Percentiles rank a stretch among this genome's conserved stretches.
These are phyloP conservation scores for Pelargonium exstipulatum DNA, from an alignment of 441 rosid species.

Conservation along the genomic window DNA sequence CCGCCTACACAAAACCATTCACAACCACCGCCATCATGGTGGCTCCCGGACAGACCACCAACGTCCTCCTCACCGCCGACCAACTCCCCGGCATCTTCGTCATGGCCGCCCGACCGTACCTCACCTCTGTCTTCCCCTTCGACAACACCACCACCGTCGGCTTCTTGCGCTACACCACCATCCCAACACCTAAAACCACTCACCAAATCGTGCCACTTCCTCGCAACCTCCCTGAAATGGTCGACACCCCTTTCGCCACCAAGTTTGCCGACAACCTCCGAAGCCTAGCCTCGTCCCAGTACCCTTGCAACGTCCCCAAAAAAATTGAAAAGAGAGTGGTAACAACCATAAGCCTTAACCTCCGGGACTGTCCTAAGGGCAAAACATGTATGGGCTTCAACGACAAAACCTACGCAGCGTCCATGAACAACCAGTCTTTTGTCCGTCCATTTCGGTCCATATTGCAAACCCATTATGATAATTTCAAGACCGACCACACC, in stretches of 20 bases:
- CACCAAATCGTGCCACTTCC: not conserved
- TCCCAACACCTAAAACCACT: not conserved
- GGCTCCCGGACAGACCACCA: conserved; percentile 59
- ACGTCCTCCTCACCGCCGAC: conserved; percentile 38
- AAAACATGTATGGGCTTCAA: conserved; percentile 34
- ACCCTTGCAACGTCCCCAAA: conserved; percentile 51
- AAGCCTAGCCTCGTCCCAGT: conserved; percentile 39
- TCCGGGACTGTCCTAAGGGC: conserved; percentile 41
- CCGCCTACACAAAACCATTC: conserved; percentile 50
- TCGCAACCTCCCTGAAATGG: conserved; percentile 33
- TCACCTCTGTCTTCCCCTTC: conserved; percentile 43
- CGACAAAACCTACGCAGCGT: conserved; percentile 42
- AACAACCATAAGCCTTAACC: conserved; percentile 40
- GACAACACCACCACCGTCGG: conserved; percentile 50
- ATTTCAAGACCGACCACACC: conserved; percentile 10
- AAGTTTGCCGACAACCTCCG: conserved; percentile 26
- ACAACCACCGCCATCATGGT: conserved; percentile 41
- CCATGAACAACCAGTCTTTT: conserved; percentile 60
- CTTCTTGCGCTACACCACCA: conserved; percentile 32
- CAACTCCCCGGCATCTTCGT: conserved; percentile 33
- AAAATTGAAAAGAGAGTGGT: conserved; percentile 40
- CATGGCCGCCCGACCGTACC: conserved; percentile 45
- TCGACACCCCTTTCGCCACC: conserved; percentile 41
- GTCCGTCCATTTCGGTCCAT: conserved; percentile 36
- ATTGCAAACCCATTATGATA: conserved; percentile 38